These are phyloP conservation scores for Hyaloscypha hepaticicola DNA, from an alignment of 495 filamentous ascomycete genomes.

Conservation along the genomic window DNA sequence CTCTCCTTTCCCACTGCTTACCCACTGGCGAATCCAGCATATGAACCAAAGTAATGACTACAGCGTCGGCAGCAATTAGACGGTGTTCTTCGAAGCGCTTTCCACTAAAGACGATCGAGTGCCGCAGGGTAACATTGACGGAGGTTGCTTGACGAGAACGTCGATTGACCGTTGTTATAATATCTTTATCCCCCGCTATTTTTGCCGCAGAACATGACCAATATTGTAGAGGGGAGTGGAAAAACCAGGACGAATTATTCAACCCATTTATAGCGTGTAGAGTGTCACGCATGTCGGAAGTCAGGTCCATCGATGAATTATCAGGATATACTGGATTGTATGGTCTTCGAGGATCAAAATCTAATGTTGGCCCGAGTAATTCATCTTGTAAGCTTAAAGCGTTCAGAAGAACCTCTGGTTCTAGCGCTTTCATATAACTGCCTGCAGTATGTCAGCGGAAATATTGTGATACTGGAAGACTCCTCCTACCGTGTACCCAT, in stretches of 20 bases:
- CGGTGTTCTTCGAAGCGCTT: slow-evolving; percentile 62
- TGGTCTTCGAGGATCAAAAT: slow-evolving; percentile 48
- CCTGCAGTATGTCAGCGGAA: slow-evolving; percentile 28
- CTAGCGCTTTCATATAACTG: slow-evolving; percentile 68
- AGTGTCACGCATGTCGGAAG: slow-evolving; percentile 43
- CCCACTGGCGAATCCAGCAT: slow-evolving; percentile 56
- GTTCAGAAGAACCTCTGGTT: slow-evolving; percentile 56
- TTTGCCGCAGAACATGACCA: slow-evolving; percentile 62
- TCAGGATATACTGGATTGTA: slow-evolving; percentile 20
- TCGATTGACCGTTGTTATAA: slow-evolving; percentile 63
- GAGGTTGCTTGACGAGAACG: slow-evolving; percentile 51
- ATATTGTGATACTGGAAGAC: not conserved
- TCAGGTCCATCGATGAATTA: slow-evolving; percentile 32
- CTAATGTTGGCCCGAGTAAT: slow-evolving; percentile 51
- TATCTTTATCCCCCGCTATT: slow-evolving; percentile 55
- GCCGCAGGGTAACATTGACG: slow-evolving; percentile 67
- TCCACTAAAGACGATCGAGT: slow-evolving; percentile 72
- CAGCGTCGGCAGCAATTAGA: slow-evolving; percentile 65
- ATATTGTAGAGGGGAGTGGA: slow-evolving; percentile 72
- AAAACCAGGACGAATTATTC: slow-evolving; percentile 57
- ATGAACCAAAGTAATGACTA: slow-evolving; percentile 72
- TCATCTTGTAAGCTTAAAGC: slow-evolving; percentile 63
- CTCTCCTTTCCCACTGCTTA: slow-evolving; percentile 55
- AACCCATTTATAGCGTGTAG: slow-evolving; percentile 52
- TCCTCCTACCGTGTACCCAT: slow-evolving; percentile 48